phyloP scores from a whole-genome alignment of 2,329 filamentous ascomycete genomes.

The Lasiodiplodia theobromae region DNA sequence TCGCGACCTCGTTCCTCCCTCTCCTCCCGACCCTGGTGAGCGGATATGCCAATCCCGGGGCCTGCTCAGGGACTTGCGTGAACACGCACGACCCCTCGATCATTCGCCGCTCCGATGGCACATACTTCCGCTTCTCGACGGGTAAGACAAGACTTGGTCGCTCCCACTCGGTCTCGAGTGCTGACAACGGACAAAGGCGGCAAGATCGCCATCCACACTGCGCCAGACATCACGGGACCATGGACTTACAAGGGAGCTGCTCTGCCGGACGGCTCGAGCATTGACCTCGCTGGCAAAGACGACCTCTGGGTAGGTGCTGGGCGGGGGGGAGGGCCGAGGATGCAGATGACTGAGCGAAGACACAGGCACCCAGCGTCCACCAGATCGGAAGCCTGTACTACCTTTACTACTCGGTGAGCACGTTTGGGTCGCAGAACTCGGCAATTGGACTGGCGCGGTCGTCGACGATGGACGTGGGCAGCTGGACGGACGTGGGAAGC shows the following conservation, averaged over 20 bases:
- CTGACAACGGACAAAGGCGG: conserved; percentile 43
- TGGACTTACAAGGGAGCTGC: conserved; percentile 59
- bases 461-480: conserved; percentile 57
- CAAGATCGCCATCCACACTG: conserved; percentile 58
- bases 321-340: neutral
- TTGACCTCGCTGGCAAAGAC: conserved; percentile 52
- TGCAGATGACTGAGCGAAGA: neutral
- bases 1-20: conserved; percentile 7
- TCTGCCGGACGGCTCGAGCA: conserved; percentile 55
- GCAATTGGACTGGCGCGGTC: conserved; percentile 67
- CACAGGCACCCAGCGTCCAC: conserved; percentile 68
- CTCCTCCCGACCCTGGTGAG: neutral
- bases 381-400: conserved; percentile 67
- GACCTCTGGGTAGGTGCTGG: conserved; percentile 57
- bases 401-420: conserved; percentile 71
- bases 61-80: conserved; percentile 51
- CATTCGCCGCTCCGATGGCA: conserved; percentile 58
- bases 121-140: conserved; percentile 62
- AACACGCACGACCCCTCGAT: conserved; percentile 59
- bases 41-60: conserved; percentile 49
- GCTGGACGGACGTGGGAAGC: conserved; percentile 66
- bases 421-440: conserved; percentile 66
- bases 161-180: neutral
- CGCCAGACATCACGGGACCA: conserved; percentile 57
- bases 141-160: neutral